Evolutionary conservation across 1,284 basidiomycete genomes (phyloP).

Genomic region (Porodaedalea pini): DNA sequence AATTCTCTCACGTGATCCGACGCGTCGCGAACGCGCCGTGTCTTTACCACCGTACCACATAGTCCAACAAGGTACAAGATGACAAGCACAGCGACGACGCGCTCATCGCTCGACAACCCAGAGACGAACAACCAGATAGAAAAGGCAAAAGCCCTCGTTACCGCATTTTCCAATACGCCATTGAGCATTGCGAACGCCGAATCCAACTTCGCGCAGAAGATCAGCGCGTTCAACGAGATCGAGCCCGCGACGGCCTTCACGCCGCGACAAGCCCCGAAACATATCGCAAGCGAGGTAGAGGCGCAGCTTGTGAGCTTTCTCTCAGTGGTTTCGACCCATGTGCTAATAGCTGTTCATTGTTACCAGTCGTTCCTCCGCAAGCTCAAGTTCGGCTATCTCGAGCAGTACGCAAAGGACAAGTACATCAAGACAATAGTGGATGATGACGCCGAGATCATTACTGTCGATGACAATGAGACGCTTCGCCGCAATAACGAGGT

Average conservation of each 20-base stretch:
- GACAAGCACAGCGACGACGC: neutral
- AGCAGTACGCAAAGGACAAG: slow-evolving; percentile 83
- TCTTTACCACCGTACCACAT: neutral
- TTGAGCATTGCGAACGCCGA: slow-evolving; percentile 27
- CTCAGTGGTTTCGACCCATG: neutral
- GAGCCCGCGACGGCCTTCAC: slow-evolving; percentile 21
- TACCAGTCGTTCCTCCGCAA: slow-evolving; percentile 71
- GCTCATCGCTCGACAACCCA: slow-evolving; percentile 11
- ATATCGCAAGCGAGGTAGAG: slow-evolving; percentile 44
- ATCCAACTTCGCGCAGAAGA: slow-evolving; percentile 25
- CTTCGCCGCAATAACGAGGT: slow-evolving; percentile 57
- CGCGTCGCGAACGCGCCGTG: too few species aligned
- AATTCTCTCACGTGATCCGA: too few species aligned
- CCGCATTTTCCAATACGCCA: slow-evolving; percentile 23
- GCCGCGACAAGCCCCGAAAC: slow-evolving; percentile 40
- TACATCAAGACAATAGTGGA: slow-evolving; percentile 82
- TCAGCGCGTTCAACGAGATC: slow-evolving; percentile 17
- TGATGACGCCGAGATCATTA: slow-evolving; percentile 73
- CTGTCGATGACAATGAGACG: slow-evolving; percentile 68
- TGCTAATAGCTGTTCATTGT: slow-evolving; percentile 3
- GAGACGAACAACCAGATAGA: slow-evolving; percentile 21
- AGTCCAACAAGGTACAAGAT: too few species aligned
- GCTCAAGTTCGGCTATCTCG: slow-evolving; percentile 81
- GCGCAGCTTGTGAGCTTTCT: slow-evolving; percentile 47
- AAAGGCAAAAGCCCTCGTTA: slow-evolving; percentile 25